Evolutionary conservation across 2,329 filamentous ascomycete species (phyloP).

Genomic region (Paraphaeosphaeria minitans): DNA sequence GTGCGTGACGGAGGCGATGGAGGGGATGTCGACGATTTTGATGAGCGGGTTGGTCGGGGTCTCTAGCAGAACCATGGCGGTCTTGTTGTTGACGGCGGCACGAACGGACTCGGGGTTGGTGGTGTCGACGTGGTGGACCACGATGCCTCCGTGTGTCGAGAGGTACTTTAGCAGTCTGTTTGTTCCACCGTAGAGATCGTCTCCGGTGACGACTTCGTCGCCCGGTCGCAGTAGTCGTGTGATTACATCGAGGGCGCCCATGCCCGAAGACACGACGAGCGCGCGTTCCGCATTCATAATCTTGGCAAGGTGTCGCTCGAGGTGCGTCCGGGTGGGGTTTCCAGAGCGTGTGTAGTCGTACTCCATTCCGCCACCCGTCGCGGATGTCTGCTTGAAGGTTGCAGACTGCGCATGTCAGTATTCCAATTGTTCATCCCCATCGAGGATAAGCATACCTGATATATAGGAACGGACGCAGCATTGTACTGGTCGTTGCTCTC

Average conservation of each 20-base stretch:
- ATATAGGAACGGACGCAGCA: slow-evolving; percentile 93
- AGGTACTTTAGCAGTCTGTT: slow-evolving; percentile 93
- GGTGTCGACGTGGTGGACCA: slow-evolving; percentile 96
- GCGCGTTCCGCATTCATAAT: slow-evolving; percentile 96
- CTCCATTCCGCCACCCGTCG: slow-evolving; percentile 77
- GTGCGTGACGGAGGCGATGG: slow-evolving; percentile 78
- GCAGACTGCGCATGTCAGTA: slow-evolving; percentile 67
- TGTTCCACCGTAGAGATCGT: slow-evolving; percentile 95
- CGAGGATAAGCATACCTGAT: slow-evolving; percentile 63
- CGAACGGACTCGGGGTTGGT: slow-evolving; percentile 75
- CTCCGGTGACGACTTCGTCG: slow-evolving; percentile 95
- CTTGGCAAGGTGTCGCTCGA: slow-evolving; percentile 96
- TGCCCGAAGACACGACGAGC: slow-evolving; percentile 92
- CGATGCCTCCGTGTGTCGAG: slow-evolving; percentile 83
- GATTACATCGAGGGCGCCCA: slow-evolving; percentile 97
- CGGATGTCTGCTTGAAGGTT: slow-evolving; percentile 93
- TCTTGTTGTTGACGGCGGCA: slow-evolving; percentile 74
- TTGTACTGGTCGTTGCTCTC: slow-evolving; percentile 97
- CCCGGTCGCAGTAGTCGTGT: slow-evolving; percentile 87
- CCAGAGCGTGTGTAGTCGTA: slow-evolving; percentile 99
- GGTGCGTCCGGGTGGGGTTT: slow-evolving; percentile 93
- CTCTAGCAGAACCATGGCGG: slow-evolving; percentile 93
- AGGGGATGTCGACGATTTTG: slow-evolving; percentile 91
- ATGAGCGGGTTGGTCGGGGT: slow-evolving; percentile 97
- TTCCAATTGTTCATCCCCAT: not conserved